phyloP scores from a whole-genome alignment of 2,329 filamentous ascomycete species.

The Fusarium coffeatum region DNA sequence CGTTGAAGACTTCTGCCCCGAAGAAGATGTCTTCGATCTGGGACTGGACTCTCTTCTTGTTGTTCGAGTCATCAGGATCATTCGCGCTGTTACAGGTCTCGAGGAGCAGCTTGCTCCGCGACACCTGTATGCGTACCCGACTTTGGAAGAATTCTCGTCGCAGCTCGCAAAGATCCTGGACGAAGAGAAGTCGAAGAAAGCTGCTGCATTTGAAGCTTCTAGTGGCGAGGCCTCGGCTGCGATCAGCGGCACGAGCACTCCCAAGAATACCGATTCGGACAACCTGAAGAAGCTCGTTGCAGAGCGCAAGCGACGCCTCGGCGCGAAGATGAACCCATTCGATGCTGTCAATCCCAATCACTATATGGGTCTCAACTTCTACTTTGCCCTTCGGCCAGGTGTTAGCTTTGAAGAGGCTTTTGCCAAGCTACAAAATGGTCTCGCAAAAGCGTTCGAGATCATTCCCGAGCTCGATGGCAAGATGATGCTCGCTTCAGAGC shows the following conservation, averaged over 20 bases:
- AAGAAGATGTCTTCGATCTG: constrained; percentile 1
- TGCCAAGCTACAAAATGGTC: neutral
- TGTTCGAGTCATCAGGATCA: constrained; percentile 3
- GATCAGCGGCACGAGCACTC: rapidly evolving
- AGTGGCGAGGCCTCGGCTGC: neutral
- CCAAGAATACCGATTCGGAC: rapidly evolving
- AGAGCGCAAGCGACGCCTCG: constrained; percentile 6
- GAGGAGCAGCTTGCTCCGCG: constrained; percentile 12
- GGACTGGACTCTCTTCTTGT: constrained; percentile 10
- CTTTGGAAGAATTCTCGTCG: neutral
- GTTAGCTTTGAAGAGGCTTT: neutral
- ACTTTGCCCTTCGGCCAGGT: neutral
- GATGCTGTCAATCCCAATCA: constrained; percentile 20
- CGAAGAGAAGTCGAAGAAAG: neutral
- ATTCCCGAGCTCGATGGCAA: constrained; percentile 9
- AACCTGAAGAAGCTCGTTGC: neutral
- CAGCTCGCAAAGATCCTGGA: constrained; percentile 3
- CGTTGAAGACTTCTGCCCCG: neutral
- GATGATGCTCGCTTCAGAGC: constrained; percentile 13
- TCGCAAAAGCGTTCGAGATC: neutral
- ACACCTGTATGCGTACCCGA: constrained; percentile 4
- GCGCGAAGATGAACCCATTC: constrained; percentile 4
- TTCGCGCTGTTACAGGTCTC: neutral
- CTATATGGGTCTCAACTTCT: constrained; percentile 18
- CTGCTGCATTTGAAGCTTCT: rapidly evolving